Evolutionary conservation across 768 basidiomycete genomes (phyloP).

Genomic region (Boletus fagicola): DNA sequence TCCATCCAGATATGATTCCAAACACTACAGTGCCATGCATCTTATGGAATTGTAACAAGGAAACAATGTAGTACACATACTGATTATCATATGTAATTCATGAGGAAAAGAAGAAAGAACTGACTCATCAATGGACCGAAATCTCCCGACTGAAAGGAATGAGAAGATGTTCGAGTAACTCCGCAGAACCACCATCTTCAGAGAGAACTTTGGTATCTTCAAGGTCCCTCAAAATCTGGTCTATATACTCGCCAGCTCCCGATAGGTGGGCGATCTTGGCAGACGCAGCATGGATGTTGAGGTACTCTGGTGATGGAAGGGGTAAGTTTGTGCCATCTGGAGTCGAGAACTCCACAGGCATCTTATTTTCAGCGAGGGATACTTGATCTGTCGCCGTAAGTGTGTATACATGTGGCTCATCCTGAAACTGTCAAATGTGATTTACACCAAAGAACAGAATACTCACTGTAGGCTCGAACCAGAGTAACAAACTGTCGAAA

Average conservation of each 20-base stretch:
- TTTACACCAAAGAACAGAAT: neutral
- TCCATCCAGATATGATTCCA: no score
- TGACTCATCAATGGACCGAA: no score
- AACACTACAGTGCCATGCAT: no score
- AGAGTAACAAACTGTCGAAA: neutral
- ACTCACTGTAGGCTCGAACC: neutral
- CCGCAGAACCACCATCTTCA: neutral
- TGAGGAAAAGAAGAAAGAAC: no score
- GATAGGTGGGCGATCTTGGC: neutral
- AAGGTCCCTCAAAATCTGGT: neutral
- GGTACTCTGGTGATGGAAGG: neutral
- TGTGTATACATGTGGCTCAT: neutral
- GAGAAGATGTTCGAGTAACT: neutral
- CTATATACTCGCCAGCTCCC: neutral
- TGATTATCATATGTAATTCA: no score
- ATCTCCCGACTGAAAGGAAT: neutral
- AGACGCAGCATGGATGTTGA: neutral
- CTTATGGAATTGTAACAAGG: no score
- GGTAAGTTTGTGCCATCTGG: neutral
- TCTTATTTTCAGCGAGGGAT: no score
- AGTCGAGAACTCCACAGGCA: neutral
- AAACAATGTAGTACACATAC: no score
- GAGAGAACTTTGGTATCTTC: neutral
- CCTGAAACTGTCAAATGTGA: neutral
- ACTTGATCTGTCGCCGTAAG: neutral